phyloP scores from a whole-genome alignment of 768 basidiomycete species.

The Lyophyllum atratum region DNA sequence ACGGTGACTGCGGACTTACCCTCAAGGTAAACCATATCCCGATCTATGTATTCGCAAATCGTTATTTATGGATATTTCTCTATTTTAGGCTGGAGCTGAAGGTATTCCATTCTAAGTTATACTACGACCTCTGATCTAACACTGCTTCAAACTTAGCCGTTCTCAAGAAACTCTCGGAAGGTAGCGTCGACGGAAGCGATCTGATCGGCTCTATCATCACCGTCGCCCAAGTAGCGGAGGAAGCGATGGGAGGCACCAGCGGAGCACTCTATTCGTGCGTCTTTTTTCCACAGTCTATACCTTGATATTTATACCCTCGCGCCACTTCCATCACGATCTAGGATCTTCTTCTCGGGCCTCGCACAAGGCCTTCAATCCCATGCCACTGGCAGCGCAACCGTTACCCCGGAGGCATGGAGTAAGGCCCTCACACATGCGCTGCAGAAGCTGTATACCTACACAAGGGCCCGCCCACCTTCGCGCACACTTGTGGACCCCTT shows the following conservation, averaged over 20 bases:
- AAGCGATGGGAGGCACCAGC: constrained; percentile 89
- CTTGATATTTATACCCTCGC: neutral
- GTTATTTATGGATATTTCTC: neutral
- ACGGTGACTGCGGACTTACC: constrained; percentile 69
- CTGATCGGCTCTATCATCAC: constrained; percentile 64
- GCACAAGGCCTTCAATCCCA: constrained; percentile 66
- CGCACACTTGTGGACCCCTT: constrained; percentile 94
- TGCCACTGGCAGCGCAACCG: constrained; percentile 25
- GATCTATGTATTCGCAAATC: neutral
- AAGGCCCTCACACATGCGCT: constrained; percentile 59
- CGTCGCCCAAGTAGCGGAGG: constrained; percentile 76
- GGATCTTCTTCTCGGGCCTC: constrained; percentile 90
- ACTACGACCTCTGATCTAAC: neutral
- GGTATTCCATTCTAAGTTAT: constrained; percentile 37
- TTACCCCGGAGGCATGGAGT: constrained; percentile 62
- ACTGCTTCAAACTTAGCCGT: constrained; percentile 45
- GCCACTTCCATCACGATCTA: constrained; percentile 26
- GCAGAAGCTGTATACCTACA: constrained; percentile 74
- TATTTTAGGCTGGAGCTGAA: constrained; percentile 64
- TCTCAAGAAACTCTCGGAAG: constrained; percentile 54
- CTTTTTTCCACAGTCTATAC: neutral
- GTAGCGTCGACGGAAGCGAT: constrained; percentile 61
- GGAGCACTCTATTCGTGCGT: constrained; percentile 90
- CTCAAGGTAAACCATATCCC: constrained; percentile 37
- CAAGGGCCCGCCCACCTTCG: constrained; percentile 85